Evolutionary conservation across 2,329 filamentous ascomycete genomes (phyloP), one percentile per base, ranked within the genome.

Genomic region (Cladophialophora chaetospira): DNA sequence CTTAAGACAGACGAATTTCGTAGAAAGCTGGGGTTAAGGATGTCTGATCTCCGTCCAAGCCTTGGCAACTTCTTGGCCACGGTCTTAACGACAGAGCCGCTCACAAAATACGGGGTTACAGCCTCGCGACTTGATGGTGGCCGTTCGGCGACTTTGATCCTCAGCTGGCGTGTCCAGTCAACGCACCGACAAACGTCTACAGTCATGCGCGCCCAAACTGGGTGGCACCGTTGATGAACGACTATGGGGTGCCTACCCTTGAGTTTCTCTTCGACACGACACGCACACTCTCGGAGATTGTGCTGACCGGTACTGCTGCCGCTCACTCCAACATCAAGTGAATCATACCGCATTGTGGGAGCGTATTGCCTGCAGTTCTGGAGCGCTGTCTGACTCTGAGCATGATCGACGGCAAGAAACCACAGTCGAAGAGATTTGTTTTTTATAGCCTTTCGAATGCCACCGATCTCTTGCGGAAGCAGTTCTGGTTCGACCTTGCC

Each of bases 251-350:
- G 25, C 53, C 53, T 3, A 50, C 19, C 11, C 10, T 56, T 17
- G 77, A 80, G 56, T 82, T 81, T 67, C 72, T 82, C 62, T 82
- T 82, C 65, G 80, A 82, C 51, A 78, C 77, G 0, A 75, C 77
- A 1, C 68, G 79, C 0, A 71, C 74, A 0, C 71, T 80, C 0
- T 70, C 73, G 23, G 78, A 80, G 57, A 68, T 82, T 4, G 76
- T 82, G 58, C 66, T 77, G 11, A 72, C 70, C 4, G 77, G 77
- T 3, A 79, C 77, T 0, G 68, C 80, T 1, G 64, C 70, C n/a
- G 67, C 71, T 0, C 76, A 72, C 67, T 74, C 78, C 0, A 65
- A 78, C 40, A 68, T 82, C 52, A 74, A 65, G 1, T 76, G 76
- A 65, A 74, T 82, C 26, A 68, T 82, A n/a, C 75, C 78, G 1